These are phyloP conservation scores for Anisogramma anomala DNA, from an alignment of 2,329 filamentous ascomycete species.

Conservation along the genomic window DNA sequence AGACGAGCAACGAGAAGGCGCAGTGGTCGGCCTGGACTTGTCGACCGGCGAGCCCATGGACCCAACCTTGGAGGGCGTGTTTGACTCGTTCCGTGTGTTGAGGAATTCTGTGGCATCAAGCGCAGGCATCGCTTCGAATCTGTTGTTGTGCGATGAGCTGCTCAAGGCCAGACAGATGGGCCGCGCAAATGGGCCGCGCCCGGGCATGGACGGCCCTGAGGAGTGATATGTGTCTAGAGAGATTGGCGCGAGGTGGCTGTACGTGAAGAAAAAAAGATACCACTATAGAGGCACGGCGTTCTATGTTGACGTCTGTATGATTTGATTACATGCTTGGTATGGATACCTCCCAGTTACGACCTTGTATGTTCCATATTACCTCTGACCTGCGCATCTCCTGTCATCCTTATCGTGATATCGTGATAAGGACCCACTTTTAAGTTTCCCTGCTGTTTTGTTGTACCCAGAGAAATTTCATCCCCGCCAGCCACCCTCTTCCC, in stretches of 20 bases:
- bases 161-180: constrained; percentile 97
- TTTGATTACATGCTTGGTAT: not conserved
- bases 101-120: constrained; percentile 90
- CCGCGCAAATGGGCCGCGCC: constrained; percentile 48
- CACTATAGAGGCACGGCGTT: constrained; percentile 26
- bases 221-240: constrained; percentile 19
- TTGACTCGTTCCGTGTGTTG: constrained; percentile 90
- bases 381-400: no score
- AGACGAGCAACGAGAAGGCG: constrained; percentile 74
- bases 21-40: constrained; percentile 76
- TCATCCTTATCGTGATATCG: not conserved
- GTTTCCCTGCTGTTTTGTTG: not conserved
- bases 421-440: constrained; percentile 14
- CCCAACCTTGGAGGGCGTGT: constrained; percentile 81
- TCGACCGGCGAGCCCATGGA: constrained; percentile 89
- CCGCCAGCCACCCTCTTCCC: constrained; percentile 1
- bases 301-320: constrained; percentile 7
- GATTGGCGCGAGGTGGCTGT: constrained; percentile 1
- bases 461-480: constrained; percentile 9
- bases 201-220: constrained; percentile 51
- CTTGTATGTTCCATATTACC: not conserved
- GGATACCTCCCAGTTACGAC: not conserved
- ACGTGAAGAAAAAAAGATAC: constrained; percentile 16
- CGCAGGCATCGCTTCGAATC: constrained; percentile 87
- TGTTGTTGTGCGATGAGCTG: constrained; percentile 91